Conservation (phyloP, 768 basidiomycete genomes). For the Auriculariales sp. region DNA sequence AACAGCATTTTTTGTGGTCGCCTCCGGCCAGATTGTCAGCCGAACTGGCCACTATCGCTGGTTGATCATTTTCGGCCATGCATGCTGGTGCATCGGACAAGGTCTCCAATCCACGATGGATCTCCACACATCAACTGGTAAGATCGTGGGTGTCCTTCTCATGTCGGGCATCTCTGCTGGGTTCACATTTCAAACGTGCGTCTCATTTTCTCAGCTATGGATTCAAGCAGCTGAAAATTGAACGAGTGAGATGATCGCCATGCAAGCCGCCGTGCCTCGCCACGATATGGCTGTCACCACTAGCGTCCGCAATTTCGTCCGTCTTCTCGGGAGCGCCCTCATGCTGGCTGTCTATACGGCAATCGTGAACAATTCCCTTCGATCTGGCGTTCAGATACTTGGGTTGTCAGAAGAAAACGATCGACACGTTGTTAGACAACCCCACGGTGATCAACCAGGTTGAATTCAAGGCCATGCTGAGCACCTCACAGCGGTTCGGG, state of each 20-base stretch:
- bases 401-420: slow-evolving; percentile 5
- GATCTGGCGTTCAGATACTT: slow-evolving; percentile 3
- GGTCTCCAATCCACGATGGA: slow-evolving; percentile 24
- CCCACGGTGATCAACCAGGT: slow-evolving; percentile 10
- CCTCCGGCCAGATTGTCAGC: slow-evolving; percentile 6
- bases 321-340: slow-evolving; percentile 27
- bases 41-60: slow-evolving; percentile 15
- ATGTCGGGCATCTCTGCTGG: slow-evolving; percentile 25
- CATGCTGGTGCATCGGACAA: slow-evolving; percentile 26
- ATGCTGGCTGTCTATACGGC: slow-evolving; percentile 20
- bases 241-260: slow-evolving; percentile 17
- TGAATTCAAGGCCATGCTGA: too few species aligned
- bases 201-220: not conserved
- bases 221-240: slow-evolving; percentile 4
- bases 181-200: slow-evolving; percentile 8
- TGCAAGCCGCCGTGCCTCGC: slow-evolving; percentile 18
- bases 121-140: slow-evolving; percentile 15
- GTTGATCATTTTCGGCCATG: slow-evolving; percentile 22
- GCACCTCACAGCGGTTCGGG: too few species aligned
- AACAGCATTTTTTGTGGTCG: not conserved
- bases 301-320: slow-evolving; percentile 13
- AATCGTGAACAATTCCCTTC: slow-evolving; percentile 12
- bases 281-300: slow-evolving; percentile 12
- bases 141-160: slow-evolving; percentile 21
- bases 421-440: slow-evolving; percentile 7